A percentile compares a stretch with the other conserved stretches of the same genome.
These are phyloP conservation scores for Rhizopus microsporus DNA, from an alignment of 371 early-diverging fungal species.

Conservation along the genomic window DNA sequence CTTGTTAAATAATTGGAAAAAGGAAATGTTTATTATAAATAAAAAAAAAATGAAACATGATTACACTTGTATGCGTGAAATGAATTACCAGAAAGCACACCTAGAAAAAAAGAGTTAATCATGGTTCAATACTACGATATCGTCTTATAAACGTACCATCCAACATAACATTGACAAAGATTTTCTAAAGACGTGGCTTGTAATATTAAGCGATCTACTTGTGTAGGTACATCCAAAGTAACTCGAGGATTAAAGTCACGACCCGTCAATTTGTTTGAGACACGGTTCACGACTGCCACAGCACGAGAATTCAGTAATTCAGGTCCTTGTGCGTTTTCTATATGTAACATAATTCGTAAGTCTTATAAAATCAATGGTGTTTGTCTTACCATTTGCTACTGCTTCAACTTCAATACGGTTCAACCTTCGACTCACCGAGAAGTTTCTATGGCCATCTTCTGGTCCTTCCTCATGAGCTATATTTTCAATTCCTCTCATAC, in stretches of 20 bases:
- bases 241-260: constrained; percentile 88
- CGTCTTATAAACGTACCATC: constrained; percentile 81
- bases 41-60: background rate
- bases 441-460: constrained; percentile 47
- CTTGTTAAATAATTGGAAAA: too few species aligned
- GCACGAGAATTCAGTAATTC: constrained; percentile 60
- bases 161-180: constrained; percentile 93
- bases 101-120: constrained; percentile 1
- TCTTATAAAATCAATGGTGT: background rate
- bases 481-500: constrained; percentile 42
- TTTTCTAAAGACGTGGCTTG: constrained; percentile 95
- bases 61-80: background rate
- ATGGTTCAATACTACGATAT: background rate
- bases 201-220: constrained; percentile 92
- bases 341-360: background rate
- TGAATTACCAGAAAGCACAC: constrained; percentile 19
- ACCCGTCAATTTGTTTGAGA: constrained; percentile 84
- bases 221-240: constrained; percentile 82
- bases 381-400: constrained; percentile 45
- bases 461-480: constrained; percentile 41
- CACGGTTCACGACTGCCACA: constrained; percentile 61
- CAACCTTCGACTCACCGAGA: constrained; percentile 49
- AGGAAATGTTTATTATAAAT: too few species aligned
- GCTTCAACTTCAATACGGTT: constrained; percentile 53
- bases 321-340: constrained; percentile 50